Evolutionary conservation across 164 flowering plant genomes (phyloP).

Genomic region (Aristolochia contorta): DNA sequence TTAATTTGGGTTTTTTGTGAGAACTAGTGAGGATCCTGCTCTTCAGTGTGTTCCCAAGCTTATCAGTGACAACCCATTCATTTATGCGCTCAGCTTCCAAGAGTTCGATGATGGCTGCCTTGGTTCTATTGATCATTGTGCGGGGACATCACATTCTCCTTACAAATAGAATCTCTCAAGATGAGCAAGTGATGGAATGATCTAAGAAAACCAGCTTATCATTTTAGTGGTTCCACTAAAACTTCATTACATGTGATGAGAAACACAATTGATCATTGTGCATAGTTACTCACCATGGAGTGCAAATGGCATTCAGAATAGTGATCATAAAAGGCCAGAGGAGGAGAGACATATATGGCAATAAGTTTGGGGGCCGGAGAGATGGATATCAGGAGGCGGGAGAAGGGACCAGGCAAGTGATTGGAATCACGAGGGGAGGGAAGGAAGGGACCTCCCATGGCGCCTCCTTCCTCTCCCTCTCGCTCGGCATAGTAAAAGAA

Average conservation of each 20-base stretch:
- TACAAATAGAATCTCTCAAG: constrained; percentile 71
- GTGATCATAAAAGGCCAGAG: constrained; percentile 60
- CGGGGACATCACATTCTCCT: constrained; percentile 78
- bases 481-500: constrained; percentile 69
- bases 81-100: constrained; percentile 51
- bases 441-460: no score
- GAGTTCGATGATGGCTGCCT: constrained; percentile 60
- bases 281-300: constrained; percentile 48
- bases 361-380: constrained; percentile 37
- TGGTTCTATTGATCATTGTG: constrained; percentile 60
- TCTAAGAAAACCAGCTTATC: no score
- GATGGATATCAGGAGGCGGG: constrained; percentile 43
- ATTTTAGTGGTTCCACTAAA: no score
- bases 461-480: no score
- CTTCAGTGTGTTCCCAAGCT: constrained; percentile 41
- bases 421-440: constrained; percentile 54
- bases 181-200: constrained; percentile 59
- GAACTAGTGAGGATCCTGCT: constrained; percentile 17
- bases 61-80: constrained; percentile 79
- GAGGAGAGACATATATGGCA: constrained; percentile 55
- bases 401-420: constrained; percentile 40
- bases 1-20: constrained; percentile 25
- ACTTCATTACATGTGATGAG: no score
- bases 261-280: no score
- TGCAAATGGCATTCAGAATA: constrained; percentile 49